These are phyloP conservation scores for Herpetospermum pedunculosum DNA, from an alignment of 306 rosid species.

Conservation along the genomic window DNA sequence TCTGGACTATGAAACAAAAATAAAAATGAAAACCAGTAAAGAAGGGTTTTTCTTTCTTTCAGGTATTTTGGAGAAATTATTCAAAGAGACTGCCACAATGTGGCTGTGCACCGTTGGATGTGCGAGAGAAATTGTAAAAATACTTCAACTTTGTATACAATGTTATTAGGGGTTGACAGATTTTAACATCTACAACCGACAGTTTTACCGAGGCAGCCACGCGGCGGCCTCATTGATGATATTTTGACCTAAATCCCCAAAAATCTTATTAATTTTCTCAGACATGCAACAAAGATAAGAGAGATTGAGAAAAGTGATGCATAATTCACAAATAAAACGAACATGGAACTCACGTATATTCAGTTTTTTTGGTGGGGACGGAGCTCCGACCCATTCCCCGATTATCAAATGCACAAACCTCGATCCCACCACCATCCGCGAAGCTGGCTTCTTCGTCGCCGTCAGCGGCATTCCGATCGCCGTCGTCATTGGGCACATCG, in stretches of 20 bases:
- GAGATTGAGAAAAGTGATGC: background rate
- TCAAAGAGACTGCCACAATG: too few species aligned
- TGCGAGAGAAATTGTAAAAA: too few species aligned
- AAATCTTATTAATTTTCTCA: background rate
- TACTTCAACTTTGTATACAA: too few species aligned
- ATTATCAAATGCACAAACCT: constrained; percentile 87
- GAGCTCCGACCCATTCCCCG: constrained; percentile 90
- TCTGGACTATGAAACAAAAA: background rate
- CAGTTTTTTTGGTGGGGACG: constrained; percentile 45
- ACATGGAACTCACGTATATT: constrained; percentile 54
- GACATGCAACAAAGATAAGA: background rate
- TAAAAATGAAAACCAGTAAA: background rate
- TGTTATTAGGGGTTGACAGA: too few species aligned
- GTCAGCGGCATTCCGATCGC: constrained; percentile 7
- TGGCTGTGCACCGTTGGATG: too few species aligned
- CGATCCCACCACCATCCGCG: constrained; percentile 42
- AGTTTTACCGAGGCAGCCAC: too few species aligned
- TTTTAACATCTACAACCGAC: too few species aligned
- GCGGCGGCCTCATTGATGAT: too few species aligned
- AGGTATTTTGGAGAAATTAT: too few species aligned
- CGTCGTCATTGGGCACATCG: constrained; percentile 36
- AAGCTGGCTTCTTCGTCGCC: constrained; percentile 14
- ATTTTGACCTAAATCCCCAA: background rate
- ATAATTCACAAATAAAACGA: background rate
- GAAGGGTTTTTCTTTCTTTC: background rate